Base-by-base conservation (phyloP, 176 grass and related monocot genomes). In the Paspalum notatum region DNA sequence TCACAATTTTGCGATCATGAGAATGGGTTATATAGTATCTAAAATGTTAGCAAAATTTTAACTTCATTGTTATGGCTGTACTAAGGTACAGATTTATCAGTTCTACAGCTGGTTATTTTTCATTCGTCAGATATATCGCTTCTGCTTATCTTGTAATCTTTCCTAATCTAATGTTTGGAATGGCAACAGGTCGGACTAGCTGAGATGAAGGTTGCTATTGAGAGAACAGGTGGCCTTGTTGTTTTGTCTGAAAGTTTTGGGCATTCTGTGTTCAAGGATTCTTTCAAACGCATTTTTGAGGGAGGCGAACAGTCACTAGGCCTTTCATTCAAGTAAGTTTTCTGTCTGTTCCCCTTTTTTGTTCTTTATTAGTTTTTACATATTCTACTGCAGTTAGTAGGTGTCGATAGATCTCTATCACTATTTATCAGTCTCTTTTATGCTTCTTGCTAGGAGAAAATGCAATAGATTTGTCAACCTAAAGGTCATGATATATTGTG, bases 161-260 rank as follows among this genome's bases (percentile, higher is more conserved):
- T 50, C n/a, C n/a, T n/a, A n/a, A n/a, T n/a, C 20, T 38, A 39
- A 60, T 84, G 46, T 82, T 82, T 88, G 62, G 26, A 78, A 84
- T 44, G 46, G 57, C 18, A 66, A 55, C 76, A 99, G 96, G 92
- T 99, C 72, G 96, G 96, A 44, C 75, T 95, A 82, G 92, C 96
- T 1, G 96, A 99, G 87, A 99, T 99, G 92, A 99, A 99, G 88
- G 86, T 95, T 76, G 84, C 85, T 50, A 91, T 99, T 77, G 96
- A 99, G 85, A 93, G 96, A 92, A 99, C 96, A 63, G 92, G 96
- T 80, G 96, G 96, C 13, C 93, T 99, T 84, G 96, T 99, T 73
- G 92, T 99, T 71, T 84, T 99, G 39, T 92, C 96, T 82, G 96
- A 99, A 89, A 99, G 96, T 89, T 99, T 95, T 88, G 96, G 96